phyloP scores from a whole-genome alignment of 495 filamentous ascomycete species.

The Massariosphaeria phaeospora region DNA sequence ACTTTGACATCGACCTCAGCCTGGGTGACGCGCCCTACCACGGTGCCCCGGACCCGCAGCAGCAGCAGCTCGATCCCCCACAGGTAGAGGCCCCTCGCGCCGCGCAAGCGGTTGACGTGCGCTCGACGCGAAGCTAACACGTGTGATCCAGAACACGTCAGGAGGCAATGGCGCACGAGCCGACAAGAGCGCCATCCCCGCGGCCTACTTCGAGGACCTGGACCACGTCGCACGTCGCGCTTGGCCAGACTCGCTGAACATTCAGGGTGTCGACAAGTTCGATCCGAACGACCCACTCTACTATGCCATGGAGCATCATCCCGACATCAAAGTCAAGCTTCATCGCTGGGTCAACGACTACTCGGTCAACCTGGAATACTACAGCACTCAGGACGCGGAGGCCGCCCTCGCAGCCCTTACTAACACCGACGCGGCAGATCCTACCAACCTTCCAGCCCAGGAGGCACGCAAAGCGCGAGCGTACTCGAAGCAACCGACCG shows the following conservation, averaged over 20 bases:
- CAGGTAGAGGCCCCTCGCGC: neutral
- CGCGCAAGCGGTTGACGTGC: too few species aligned
- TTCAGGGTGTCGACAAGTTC: constrained; percentile 77
- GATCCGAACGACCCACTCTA: constrained; percentile 68
- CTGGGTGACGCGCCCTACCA: too few species aligned
- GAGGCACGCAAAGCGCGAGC: constrained; percentile 38
- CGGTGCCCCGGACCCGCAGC: too few species aligned
- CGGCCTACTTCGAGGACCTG: constrained; percentile 18
- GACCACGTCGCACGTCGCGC: constrained; percentile 1
- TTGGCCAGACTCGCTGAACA: constrained; percentile 64
- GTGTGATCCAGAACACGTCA: too few species aligned
- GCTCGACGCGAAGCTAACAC: too few species aligned
- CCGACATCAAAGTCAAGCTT: constrained; percentile 48
- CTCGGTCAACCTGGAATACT: constrained; percentile 80
- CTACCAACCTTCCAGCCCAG: constrained; percentile 28
- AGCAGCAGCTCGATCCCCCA: neutral
- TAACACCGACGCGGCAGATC: constrained; percentile 42
- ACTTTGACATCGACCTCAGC: constrained; percentile 21
- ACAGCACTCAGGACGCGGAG: constrained; percentile 59
- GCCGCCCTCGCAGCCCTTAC: constrained; percentile 66
- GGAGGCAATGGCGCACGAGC: too few species aligned
- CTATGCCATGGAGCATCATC: constrained; percentile 63
- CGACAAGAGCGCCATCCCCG: too few species aligned
- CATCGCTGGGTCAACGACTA: constrained; percentile 96
- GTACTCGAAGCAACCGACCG: constrained; percentile 53